These are phyloP conservation scores for Rhizopogon rudus DNA, from an alignment of 768 basidiomycete species.

Conservation along the genomic window DNA sequence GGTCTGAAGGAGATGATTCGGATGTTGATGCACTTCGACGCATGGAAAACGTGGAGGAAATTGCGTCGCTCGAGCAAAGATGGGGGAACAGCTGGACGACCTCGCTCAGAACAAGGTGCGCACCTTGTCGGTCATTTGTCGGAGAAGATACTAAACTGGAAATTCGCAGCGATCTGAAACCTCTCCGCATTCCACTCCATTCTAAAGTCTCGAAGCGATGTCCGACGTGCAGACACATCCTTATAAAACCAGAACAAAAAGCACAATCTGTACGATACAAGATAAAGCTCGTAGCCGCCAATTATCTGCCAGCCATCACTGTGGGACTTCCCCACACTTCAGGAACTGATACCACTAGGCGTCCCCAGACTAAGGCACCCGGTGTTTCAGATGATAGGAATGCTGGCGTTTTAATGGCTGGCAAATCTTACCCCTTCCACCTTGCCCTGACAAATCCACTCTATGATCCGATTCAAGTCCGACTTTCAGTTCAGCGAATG, in stretches of 20 bases:
- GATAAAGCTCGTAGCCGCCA: constrained; percentile 95
- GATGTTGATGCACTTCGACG: constrained; percentile 70
- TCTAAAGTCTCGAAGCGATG: constrained; percentile 96
- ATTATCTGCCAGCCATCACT: constrained; percentile 86
- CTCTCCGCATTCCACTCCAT: constrained; percentile 86
- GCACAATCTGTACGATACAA: constrained; percentile 92
- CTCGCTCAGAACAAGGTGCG: constrained; percentile 60
- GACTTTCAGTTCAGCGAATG: constrained; percentile 74
- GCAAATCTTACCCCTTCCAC: constrained; percentile 83
- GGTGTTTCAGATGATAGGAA: constrained; percentile 32
- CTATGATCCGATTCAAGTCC: constrained; percentile 92
- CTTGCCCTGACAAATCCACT: constrained; percentile 91
- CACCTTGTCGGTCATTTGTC: not conserved
- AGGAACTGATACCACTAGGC: constrained; percentile 26
- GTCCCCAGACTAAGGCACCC: constrained; percentile 31
- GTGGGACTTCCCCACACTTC: constrained; percentile 61
- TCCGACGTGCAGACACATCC: constrained; percentile 88
- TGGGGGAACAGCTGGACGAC: constrained; percentile 80
- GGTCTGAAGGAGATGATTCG: constrained; percentile 57
- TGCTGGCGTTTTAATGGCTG: constrained; percentile 54
- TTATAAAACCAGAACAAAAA: constrained; percentile 98
- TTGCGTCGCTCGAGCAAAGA: constrained; percentile 71
- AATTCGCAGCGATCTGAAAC: constrained; percentile 65
- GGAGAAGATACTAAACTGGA: not conserved
- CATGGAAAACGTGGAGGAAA: constrained; percentile 55